A percentile compares a stretch with the other conserved stretches of the same genome.
These are phyloP conservation scores for Botrytis aclada DNA, from an alignment of 2,329 filamentous ascomycete species.

Conservation along the genomic window DNA sequence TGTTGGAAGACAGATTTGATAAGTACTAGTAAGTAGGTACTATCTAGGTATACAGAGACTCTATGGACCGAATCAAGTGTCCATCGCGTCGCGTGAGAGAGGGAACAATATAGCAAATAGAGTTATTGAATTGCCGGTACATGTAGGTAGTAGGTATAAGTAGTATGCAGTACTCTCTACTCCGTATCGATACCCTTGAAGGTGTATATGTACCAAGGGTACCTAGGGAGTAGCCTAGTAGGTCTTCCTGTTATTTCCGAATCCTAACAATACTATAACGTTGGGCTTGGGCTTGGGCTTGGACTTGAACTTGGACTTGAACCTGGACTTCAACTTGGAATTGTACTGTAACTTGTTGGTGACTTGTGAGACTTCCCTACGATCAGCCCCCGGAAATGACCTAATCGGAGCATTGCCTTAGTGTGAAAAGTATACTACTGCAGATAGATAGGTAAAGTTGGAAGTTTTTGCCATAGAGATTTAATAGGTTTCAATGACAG, in stretches of 20 bases:
- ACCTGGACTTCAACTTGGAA: no score
- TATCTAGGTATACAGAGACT: background rate
- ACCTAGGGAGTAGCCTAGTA: background rate
- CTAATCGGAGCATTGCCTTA: background rate
- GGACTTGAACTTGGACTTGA: background rate
- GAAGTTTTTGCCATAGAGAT: background rate
- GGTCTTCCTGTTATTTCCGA: background rate
- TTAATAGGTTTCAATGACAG: background rate
- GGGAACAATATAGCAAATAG: background rate
- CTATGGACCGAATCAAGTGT: background rate
- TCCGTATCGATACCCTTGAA: background rate
- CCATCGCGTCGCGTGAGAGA: background rate
- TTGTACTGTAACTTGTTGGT: background rate
- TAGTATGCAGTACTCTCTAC: background rate
- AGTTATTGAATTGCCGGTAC: background rate
- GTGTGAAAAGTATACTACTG: background rate
- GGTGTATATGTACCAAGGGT: background rate
- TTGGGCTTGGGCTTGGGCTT: background rate
- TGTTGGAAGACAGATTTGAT: background rate
- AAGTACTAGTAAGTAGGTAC: background rate
- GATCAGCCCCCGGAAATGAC: background rate
- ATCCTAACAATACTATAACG: background rate
- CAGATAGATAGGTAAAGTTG: background rate
- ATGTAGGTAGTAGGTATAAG: background rate
- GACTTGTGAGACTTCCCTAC: background rate